Percentiles rank a stretch among this genome's conserved stretches.
phyloP scores from a whole-genome alignment of 1,284 basidiomycete genomes.

The Papiliotrema terrestris region DNA sequence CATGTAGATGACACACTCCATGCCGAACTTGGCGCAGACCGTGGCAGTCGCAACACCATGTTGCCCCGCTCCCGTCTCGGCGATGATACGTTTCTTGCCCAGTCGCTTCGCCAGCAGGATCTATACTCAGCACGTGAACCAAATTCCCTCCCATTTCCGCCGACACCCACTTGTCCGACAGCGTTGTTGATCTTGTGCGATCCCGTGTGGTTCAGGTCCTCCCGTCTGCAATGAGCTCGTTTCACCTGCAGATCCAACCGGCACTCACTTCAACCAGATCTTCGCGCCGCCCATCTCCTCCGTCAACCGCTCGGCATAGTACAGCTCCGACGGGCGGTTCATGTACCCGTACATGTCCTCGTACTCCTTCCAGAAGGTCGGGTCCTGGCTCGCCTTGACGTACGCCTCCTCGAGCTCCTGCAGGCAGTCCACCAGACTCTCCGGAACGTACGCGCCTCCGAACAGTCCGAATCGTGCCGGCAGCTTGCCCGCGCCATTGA shows the following conservation, averaged over 20 bases:
- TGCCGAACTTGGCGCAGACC: conserved; percentile 91
- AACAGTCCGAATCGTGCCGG: conserved; percentile 90
- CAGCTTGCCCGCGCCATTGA: conserved; percentile 53
- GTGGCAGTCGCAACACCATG: conserved; percentile 99
- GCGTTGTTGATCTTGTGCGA: conserved; percentile 98
- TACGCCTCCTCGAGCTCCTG: conserved; percentile 89
- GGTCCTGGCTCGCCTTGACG: conserved; percentile 78
- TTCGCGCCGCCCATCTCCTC: conserved; percentile 78
- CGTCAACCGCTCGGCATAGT: conserved; percentile 70
- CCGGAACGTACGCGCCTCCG: conserved; percentile 96
- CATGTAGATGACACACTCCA: conserved; percentile 98
- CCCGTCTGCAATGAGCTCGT: conserved; percentile 33
- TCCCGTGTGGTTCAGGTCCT: conserved; percentile 78
- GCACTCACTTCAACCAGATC: conserved; percentile 88
- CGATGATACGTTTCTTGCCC: conserved; percentile 95
- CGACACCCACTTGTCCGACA: conserved; percentile 76
- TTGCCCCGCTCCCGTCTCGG: conserved; percentile 97
- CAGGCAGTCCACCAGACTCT: conserved; percentile 86
- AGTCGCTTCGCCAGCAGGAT: conserved; percentile 87
- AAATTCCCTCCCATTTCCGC: neutral
- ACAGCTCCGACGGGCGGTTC: conserved; percentile 68
- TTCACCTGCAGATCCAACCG: neutral
- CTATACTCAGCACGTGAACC: conserved; percentile 46
- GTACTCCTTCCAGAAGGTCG: conserved; percentile 91
- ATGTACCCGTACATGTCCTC: conserved; percentile 86